Percentiles rank a stretch among this genome's conserved stretches.
Conservation (phyloP, 441 rosid species). For the Pelargonium fulgidum region DNA sequence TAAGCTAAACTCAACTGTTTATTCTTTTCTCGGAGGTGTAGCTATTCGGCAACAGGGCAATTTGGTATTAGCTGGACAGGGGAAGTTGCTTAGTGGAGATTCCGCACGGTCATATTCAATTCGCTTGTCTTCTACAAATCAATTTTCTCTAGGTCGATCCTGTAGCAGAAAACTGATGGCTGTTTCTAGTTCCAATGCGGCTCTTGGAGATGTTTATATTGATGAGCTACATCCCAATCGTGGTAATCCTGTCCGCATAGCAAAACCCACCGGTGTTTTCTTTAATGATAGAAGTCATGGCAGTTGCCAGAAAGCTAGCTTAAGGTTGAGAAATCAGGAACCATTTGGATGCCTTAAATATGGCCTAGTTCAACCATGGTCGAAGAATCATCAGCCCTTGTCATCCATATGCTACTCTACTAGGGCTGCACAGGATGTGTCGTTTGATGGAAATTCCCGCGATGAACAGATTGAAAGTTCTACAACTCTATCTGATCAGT, state of each 20-base stretch:
- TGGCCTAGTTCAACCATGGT: conserved; percentile 26
- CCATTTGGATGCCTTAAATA: conserved; percentile 2
- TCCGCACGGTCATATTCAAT: conserved; percentile 21
- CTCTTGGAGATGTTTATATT: conserved; percentile 43
- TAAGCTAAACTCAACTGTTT: conserved; percentile 41
- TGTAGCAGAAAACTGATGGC: conserved; percentile 39
- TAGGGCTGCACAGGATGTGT: conserved; percentile 56
- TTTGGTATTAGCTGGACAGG: conserved; percentile 21
- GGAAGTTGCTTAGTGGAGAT: conserved; percentile 17
- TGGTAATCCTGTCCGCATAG: conserved; percentile 37
- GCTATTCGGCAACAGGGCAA: conserved; percentile 18
- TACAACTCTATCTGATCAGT: conserved; percentile 41
- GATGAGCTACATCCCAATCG: conserved; percentile 41
- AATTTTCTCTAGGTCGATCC: conserved; percentile 14
- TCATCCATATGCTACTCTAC: conserved; percentile 35
- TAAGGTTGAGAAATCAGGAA: conserved; percentile 35
- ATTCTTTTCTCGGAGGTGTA: conserved; percentile 41
- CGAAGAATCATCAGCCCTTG: conserved; percentile 36
- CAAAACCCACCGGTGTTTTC: conserved; percentile 36
- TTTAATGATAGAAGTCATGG: conserved; percentile 26
- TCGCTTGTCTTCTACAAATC: conserved; percentile 20
- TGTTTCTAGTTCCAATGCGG: conserved; percentile 44
- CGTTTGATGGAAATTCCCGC: conserved; percentile 41
- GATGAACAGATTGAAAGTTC: conserved; percentile 41
- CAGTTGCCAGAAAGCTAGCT: conserved; percentile 28